Evolutionary conservation across 345 rosid genomes (phyloP), one percentile per base, ranked within the genome.

Genomic region (Salix purpurea): DNA sequence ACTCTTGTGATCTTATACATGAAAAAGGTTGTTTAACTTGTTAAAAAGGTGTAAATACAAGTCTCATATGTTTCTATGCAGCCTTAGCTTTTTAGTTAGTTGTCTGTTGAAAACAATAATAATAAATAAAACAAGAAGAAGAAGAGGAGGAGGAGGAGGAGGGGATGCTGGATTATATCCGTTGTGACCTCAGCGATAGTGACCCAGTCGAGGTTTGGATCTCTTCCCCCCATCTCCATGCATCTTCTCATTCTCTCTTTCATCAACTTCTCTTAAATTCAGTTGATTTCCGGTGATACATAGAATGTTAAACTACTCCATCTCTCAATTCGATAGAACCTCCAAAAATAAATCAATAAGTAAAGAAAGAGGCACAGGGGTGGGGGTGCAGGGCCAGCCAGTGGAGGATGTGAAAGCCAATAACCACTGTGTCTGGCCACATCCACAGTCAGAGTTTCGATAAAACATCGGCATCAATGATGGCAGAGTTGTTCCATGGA

Each of bases 11-110:
- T 86, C 76, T 83, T 80, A 83, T 80, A 85, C 89, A 65, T 78
- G 75, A 80, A 81, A 70, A 68, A 72, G 75, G 75, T 78, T 78
- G 74, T 74, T 72, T 72, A 77, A 79, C 73, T 71, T 80, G 75
- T 82, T 79, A 64, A 75, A 69, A 74, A 84, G 79, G 78, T 84
- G 91, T 86, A 84, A 79, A 81, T 83, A 80, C 56, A 74, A 75
- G 83, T 70, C 73, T 52, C 65, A 39, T 73, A 61, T 81, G 80
- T 54, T 44, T 44, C 30, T 37, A 23, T 26, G 18, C 19, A 13
- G 28, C 14, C 61, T 32, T 36, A 5, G 4, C 6, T 32, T n/a
- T 9, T 7, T 23, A 1, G 11, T 36, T n/a, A 61, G 24, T 30
- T 67, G 67, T 67, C 15, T 44, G 3, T 7, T 67, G 39, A 58